phyloP scores from a whole-genome alignment of 2,329 filamentous ascomycete species.

The Exserohilum rostratum region DNA sequence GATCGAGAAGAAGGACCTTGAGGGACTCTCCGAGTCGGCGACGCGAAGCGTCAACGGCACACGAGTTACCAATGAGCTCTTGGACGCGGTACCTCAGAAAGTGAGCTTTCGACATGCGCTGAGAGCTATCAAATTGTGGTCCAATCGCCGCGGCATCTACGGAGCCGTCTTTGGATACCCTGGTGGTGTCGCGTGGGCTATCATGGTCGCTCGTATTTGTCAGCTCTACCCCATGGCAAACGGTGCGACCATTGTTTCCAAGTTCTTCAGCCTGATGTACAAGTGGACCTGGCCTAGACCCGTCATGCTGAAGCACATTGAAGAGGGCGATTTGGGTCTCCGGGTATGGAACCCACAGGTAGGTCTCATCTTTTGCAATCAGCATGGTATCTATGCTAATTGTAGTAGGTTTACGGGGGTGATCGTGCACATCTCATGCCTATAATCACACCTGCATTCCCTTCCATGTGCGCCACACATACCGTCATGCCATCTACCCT shows the following conservation, averaged over 20 bases:
- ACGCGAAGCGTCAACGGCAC: slow-evolving; percentile 92
- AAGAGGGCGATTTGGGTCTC: slow-evolving; percentile 79
- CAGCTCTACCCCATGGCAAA: slow-evolving; percentile 95
- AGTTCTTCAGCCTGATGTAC: slow-evolving; percentile 92
- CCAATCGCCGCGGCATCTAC: slow-evolving; percentile 88
- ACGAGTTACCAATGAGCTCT: slow-evolving; percentile 89
- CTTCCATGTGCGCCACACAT: slow-evolving; percentile 96
- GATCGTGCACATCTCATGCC: slow-evolving; percentile 94
- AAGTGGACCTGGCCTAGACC: slow-evolving; percentile 94
- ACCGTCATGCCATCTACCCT: slow-evolving; percentile 90
- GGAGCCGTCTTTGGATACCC: slow-evolving; percentile 96
- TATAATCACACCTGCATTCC: slow-evolving; percentile 96
- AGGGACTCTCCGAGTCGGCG: slow-evolving; percentile 84
- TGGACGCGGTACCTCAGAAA: slow-evolving; percentile 84
- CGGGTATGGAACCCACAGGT: slow-evolving; percentile 95
- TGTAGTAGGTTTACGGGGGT: slow-evolving; percentile 70
- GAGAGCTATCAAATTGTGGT: slow-evolving; percentile 95
- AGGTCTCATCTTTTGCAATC: slow-evolving; percentile 29
- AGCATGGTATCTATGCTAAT: slow-evolving; percentile 21
- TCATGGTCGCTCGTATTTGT: slow-evolving; percentile 94
- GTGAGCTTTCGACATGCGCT: slow-evolving; percentile 89
- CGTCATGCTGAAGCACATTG: slow-evolving; percentile 87
- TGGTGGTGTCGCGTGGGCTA: slow-evolving; percentile 96
- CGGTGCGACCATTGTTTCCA: slow-evolving; percentile 84
- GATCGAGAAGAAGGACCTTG: slow-evolving; percentile 81